These are phyloP conservation scores for Boletus sp. DNA, from an alignment of 1,284 basidiomycete species.

Conservation along the genomic window DNA sequence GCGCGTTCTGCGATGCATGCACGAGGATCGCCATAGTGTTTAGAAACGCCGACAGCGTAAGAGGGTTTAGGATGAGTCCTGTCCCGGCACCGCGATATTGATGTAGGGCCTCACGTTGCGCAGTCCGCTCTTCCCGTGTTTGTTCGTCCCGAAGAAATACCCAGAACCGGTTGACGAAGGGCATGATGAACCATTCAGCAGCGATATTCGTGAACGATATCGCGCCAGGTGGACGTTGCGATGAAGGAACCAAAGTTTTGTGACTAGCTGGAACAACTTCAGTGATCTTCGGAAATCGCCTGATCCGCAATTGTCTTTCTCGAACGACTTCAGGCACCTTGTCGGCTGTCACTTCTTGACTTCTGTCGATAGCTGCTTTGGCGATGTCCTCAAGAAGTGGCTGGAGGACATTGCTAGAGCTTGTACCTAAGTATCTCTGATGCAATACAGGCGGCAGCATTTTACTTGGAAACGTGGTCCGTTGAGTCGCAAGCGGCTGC, in stretches of 20 bases:
- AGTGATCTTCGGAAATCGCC: conserved; percentile 42
- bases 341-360: conserved; percentile 45
- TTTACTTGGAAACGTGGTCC: conserved; percentile 71
- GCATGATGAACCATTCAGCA: conserved; percentile 82
- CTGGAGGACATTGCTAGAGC: conserved; percentile 40
- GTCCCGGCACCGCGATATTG: conserved; percentile 72
- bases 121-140: conserved; percentile 65
- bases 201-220: conserved; percentile 71
- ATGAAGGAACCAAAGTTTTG: conserved; percentile 4
- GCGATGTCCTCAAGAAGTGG: conserved; percentile 58
- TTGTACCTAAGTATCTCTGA: conserved; percentile 53
- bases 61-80: conserved; percentile 73
- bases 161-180: conserved; percentile 89
- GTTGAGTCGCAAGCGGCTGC: conserved; percentile 34
- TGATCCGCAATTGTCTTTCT: conserved; percentile 72
- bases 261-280: conserved; percentile 35
- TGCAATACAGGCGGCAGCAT: conserved; percentile 70
- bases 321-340: conserved; percentile 60
- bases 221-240: conserved; percentile 22
- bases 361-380: conserved; percentile 52
- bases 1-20: conserved; percentile 75
- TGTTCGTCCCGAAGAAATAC: conserved; percentile 80
- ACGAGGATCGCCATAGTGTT: conserved; percentile 77
- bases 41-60: conserved; percentile 73
- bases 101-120: conserved; percentile 43